Percentiles rank a stretch among this genome's conserved stretches.
These are phyloP conservation scores for Buddleja alternifolia DNA, from an alignment of 257 asterid species.

Conservation along the genomic window DNA sequence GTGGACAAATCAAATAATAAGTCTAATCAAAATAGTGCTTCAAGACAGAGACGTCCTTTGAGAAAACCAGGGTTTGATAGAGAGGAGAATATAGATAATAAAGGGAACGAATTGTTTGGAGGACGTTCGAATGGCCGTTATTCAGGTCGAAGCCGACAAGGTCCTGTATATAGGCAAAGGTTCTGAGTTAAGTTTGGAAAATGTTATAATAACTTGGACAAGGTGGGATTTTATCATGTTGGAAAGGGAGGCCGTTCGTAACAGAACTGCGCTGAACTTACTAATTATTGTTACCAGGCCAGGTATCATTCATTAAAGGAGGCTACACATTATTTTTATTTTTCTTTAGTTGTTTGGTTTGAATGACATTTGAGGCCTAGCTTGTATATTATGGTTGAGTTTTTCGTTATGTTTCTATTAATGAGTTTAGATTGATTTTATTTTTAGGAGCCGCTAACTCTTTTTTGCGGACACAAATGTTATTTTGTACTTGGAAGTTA, in stretches of 20 bases:
- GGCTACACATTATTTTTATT: too few species aligned
- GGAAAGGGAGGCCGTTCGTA: neutral
- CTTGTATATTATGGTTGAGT: constrained; percentile 23
- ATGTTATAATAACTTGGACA: neutral
- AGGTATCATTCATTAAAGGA: neutral
- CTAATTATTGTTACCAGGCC: neutral
- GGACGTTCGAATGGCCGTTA: constrained; percentile 41
- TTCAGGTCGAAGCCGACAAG: constrained; percentile 47
- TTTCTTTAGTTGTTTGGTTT: neutral
- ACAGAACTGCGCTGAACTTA: neutral
- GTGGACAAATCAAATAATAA: constrained; percentile 31
- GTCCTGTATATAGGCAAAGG: constrained; percentile 43
- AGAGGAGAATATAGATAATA: constrained; percentile 48
- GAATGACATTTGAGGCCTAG: constrained; percentile 16
- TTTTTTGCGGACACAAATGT: too few species aligned
- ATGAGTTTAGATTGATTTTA: neutral
- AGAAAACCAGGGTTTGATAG: constrained; percentile 39
- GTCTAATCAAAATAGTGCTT: constrained; percentile 16
- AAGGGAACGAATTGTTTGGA: constrained; percentile 34
- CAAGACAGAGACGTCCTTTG: constrained; percentile 38
- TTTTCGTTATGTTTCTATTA: neutral
- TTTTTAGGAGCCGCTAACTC: too few species aligned
- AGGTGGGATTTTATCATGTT: neutral
- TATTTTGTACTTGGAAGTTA: too few species aligned
- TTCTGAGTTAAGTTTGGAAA: constrained; percentile 23